Percentiles rank a stretch among this genome's conserved stretches.
phyloP scores from a whole-genome alignment of 352 stramenopile genomes.

The Peronospora farinosa region DNA sequence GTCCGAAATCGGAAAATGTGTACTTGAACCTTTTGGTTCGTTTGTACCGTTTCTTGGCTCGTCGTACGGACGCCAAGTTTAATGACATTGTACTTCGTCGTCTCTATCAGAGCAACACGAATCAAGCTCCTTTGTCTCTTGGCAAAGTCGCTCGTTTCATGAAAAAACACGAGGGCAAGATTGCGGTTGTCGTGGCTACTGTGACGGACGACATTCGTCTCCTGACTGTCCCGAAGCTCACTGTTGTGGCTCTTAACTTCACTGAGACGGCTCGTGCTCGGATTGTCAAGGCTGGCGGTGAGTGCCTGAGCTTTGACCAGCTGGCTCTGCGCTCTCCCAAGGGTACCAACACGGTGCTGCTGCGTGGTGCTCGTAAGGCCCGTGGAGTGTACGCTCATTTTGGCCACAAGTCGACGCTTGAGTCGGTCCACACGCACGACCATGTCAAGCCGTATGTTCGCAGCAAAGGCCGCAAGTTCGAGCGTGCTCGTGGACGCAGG shows the following conservation, averaged over 20 bases:
- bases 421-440: conserved; percentile 97
- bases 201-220: conserved; percentile 99
- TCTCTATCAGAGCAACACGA: conserved; percentile 99
- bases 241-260: conserved; percentile 95
- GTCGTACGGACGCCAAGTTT: conserved; percentile 98
- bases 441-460: conserved; percentile 98
- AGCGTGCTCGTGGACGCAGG: conserved; percentile 98
- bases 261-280: conserved; percentile 96
- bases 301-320: conserved; percentile 99
- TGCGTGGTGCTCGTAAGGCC: conserved; percentile 95
- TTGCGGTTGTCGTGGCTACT: conserved; percentile 96
- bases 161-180: conserved; percentile 98
- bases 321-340: conserved; percentile 95
- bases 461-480: conserved; percentile 99
- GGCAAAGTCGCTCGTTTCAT: conserved; percentile 96
- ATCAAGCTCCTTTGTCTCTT: conserved; percentile 96
- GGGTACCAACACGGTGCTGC: conserved; percentile 97
- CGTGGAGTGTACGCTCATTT: conserved; percentile 98
- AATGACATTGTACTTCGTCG: conserved; percentile 97
- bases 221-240: conserved; percentile 93
- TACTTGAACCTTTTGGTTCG: conserved; percentile 98
- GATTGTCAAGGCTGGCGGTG: conserved; percentile 96
- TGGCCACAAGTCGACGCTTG: conserved; percentile 94
- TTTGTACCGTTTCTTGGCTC: conserved; percentile 95
- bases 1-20: conserved; percentile 98